phyloP scores from a whole-genome alignment of 257 asterid species.

The Solanum paucissectum region DNA sequence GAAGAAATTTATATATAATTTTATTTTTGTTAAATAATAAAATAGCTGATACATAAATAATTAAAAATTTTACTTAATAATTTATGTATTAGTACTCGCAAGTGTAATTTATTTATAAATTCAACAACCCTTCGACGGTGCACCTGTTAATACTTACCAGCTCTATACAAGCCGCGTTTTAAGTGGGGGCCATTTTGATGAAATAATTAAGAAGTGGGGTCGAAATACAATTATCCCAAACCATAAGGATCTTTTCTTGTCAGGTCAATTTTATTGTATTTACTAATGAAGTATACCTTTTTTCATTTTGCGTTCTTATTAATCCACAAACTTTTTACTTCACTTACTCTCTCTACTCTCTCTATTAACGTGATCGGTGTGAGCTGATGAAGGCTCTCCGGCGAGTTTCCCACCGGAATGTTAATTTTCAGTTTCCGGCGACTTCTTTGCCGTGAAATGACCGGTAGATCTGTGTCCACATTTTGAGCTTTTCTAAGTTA shows the following conservation, averaged over 20 bases:
- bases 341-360: constrained; percentile 1
- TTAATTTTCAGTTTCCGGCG: background rate
- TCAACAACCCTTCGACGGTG: background rate
- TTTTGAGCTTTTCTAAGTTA: background rate
- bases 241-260: background rate
- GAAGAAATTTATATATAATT: too few species aligned
- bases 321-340: background rate
- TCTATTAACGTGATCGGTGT: background rate
- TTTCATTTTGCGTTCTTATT: background rate
- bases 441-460: background rate
- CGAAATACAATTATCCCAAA: background rate
- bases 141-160: background rate
- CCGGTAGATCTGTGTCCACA: background rate
- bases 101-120: background rate
- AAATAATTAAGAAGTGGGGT: background rate
- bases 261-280: background rate
- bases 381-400: background rate
- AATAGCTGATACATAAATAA: too few species aligned
- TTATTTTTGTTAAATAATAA: too few species aligned
- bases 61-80: background rate
- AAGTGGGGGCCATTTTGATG: background rate
- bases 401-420: background rate
- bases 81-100: background rate
- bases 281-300: background rate
- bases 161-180: background rate